Base-by-base conservation (phyloP, 352 stramenopile genomes). In the Pythium graminicola region DNA sequence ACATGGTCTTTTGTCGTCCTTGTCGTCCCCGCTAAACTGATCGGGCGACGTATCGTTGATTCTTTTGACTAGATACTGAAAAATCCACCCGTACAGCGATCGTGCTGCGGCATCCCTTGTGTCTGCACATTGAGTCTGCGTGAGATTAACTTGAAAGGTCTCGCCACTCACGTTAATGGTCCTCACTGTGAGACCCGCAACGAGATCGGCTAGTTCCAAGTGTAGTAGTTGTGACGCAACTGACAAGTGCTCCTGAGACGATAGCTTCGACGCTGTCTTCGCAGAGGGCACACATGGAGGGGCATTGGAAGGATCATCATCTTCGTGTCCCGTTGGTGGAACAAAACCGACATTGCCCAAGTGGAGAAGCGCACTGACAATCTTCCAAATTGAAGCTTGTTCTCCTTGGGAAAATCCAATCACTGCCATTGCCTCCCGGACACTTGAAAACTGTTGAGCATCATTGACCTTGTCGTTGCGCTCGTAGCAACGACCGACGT, bases 31-130 rank as follows among this genome's bases (percentile, higher is more conserved):
- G 20, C 14, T n/a, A 1, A 26, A 17, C 22, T 13, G 32, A 17
- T 40, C 43, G 29, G 54, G 50, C 44, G 96, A 92, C 59, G 85
- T 84, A 44, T 75, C 69, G 69, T 98, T 98, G 53, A 97, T 84
- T 10, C 75, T 73, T 6, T 72, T 70, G 28, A 99, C 94, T 38
- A 99, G 80, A 92, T 93, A 99, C 35, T 96, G 77, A 55, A 98
- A 98, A 4, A 97, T 64, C 43, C 91, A 62, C 9, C 86, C 73
- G 63, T 98, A 98, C 44, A 93, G 80, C 62, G 93, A 86, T 82
- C 97, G 98, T 10, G 86, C 77, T 9, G 98, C 70, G 20, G 87
- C 90, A 50, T 97, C 86, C 20, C 89, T 73, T 9, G 80, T 89
- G 58, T 96, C 75, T 13, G 73, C 65, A 33, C 84, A 76, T 36